phyloP scores from a whole-genome alignment of 805 yeast species.

The Starmerella stellata region DNA sequence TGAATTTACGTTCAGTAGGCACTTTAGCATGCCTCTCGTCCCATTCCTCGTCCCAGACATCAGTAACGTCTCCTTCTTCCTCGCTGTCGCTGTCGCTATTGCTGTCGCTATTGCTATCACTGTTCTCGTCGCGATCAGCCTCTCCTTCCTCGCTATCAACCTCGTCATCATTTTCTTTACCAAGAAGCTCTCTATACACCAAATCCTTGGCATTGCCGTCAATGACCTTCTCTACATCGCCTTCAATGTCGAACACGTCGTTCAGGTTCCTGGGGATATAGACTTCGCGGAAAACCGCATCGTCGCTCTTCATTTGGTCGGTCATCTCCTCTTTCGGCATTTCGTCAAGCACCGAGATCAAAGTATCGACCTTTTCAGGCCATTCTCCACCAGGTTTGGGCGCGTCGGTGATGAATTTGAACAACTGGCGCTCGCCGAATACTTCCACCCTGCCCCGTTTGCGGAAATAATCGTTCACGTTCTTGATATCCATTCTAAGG shows the following conservation, averaged over 20 bases:
- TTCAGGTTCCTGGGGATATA: constrained; percentile 54
- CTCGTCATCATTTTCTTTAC: constrained; percentile 13
- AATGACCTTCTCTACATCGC: constrained; percentile 42
- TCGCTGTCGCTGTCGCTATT: constrained; percentile 22
- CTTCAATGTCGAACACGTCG: constrained; percentile 37
- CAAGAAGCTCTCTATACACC: constrained; percentile 26
- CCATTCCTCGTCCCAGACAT: constrained; percentile 27
- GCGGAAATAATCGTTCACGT: constrained; percentile 74
- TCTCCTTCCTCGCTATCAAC: constrained; percentile 19
- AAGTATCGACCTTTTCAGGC: constrained; percentile 22
- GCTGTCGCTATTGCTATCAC: constrained; percentile 13
- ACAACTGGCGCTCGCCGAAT: constrained; percentile 64
- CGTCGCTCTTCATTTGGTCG: constrained; percentile 42
- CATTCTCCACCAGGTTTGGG: constrained; percentile 25
- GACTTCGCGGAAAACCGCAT: constrained; percentile 72
- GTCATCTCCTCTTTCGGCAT: constrained; percentile 19
- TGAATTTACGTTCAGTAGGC: constrained; percentile 54
- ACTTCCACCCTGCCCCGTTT: constrained; percentile 48
- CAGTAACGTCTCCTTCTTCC: constrained; percentile 24
- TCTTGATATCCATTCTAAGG: constrained; percentile 91
- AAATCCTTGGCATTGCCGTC: constrained; percentile 35
- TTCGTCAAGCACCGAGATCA: constrained; percentile 15
- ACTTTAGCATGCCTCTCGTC: constrained; percentile 22
- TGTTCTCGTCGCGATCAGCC: constrained; percentile 16
- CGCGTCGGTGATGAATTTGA: constrained; percentile 42